Base-by-base conservation (phyloP, 2,329 filamentous ascomycete genomes). In the Neonectria magnoliae region DNA sequence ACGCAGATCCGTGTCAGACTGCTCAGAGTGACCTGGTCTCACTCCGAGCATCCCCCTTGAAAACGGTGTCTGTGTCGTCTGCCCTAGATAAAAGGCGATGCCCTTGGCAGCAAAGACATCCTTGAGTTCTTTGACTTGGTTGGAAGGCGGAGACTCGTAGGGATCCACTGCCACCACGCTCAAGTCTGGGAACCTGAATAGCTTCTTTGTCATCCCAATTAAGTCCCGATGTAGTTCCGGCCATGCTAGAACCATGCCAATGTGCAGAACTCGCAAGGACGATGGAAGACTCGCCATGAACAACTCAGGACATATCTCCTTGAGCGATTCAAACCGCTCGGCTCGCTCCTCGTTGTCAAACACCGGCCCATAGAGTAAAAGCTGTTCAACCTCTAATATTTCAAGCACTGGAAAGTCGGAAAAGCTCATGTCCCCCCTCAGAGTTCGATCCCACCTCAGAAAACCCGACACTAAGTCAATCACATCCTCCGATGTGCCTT, bases 231-330 rank as follows among this genome's bases (percentile, higher is more conserved):
- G 66, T 22, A 74, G 71, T 31, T 74, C 72, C 1, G 69, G 68
- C 72, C 72, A 74, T 8, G 72, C 72, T 2, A 74, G 36, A 2
- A 72, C 72, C 72, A 74, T 74, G 22, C 72, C 72, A 29, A 74
- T 63, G 16, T 74, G 72, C 8, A 74, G 51, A 0, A 74, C 59
- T 6, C 61, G 66, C n/a, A 74, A 31, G 10, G 72, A 72, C 5
- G 67, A 54, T 4, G 72, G 72, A 16, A 74, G 56, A 14, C 69
- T 73, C 0, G 72, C 71, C 72, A 74, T 74, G 5, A 74, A 71
- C 1, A 74, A 55, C 31, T 74, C 72, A 0, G 72, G 71, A 0
- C 72, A 72, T 0, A 57, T 65, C 2, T 74, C 67, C 7, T 59
- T 65, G 51, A 73, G 66, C 0, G 22, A 20, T 9, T 68, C 65